Percentiles rank a stretch among this genome's conserved stretches.
Conservation (phyloP, 345 rosid genomes). For the Syzygium oleosum region DNA sequence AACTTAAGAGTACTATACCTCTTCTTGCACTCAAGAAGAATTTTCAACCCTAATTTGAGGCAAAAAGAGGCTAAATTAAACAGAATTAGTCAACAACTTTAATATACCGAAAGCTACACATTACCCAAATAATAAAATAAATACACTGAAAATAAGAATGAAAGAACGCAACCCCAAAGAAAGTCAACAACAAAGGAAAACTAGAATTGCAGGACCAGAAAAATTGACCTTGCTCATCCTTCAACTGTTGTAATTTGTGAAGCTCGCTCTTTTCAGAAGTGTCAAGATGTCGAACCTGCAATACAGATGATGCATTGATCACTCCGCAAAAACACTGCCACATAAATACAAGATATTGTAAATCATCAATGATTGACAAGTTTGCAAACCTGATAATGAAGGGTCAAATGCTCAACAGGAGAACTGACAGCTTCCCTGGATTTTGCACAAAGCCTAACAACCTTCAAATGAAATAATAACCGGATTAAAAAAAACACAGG, state of each 20-base stretch:
- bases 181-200: neutral
- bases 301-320: neutral
- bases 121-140: neutral
- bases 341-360: neutral
- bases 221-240: constrained; percentile 94
- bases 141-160: neutral
- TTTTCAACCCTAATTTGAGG: neutral
- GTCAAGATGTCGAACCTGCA: constrained; percentile 96
- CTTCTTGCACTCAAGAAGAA: neutral
- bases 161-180: neutral
- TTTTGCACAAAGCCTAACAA: constrained; percentile 97
- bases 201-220: neutral
- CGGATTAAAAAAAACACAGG: neutral
- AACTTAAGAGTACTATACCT: neutral
- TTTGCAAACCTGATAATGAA: constrained; percentile 90
- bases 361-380: neutral
- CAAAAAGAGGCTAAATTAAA: neutral
- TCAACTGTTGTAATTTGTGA: constrained; percentile 94
- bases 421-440: constrained; percentile 99
- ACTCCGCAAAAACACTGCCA: neutral
- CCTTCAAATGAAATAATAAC: constrained; percentile 27
- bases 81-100: neutral
- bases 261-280: constrained; percentile 99
- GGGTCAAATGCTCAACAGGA: constrained; percentile 98
- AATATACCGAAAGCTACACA: neutral